Evolutionary conservation across 495 filamentous ascomycete species (phyloP), one percentile per base, ranked within the genome.

Genomic region (Achaetomiella virescens): DNA sequence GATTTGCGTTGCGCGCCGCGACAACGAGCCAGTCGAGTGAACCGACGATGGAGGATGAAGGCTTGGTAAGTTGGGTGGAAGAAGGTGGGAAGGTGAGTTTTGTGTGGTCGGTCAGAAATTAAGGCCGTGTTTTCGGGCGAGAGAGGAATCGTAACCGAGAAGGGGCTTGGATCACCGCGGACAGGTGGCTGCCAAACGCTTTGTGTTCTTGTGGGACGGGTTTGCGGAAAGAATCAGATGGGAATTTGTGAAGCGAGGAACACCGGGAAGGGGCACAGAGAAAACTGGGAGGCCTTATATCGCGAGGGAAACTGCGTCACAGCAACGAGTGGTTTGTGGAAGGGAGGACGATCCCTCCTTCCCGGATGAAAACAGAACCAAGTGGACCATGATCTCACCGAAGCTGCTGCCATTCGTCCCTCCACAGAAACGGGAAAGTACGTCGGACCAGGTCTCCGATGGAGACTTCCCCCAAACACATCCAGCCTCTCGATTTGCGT

Each of bases 331-430:
- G 11, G 1, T 14, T 57, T 44, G 54, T 57, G 47, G 24, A 21
- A 48, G 43, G 35, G 44, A 48, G 46, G 54, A 57, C 54, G 29
- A 57, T 57, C 47, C 25, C 38, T 44, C 54, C 29, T 50, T 57
- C 54, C 54, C 21, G 38, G 21, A n/a, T 29, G 29, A 15, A 36
- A 50, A 50, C 0, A 44, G 43, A 57, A 36, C 29, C 7, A 7
- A 44, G 46, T 37, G 54, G 54, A 5, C 29, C 46, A 49, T 42
- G 46, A 50, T 43, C 21, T 50, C 54, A 44, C 46, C 37, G 46
- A 35, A 31, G 10, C 51, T 54, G 52, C 22, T 37, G 52, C 36
- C 12, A 27, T 24, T 46, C 35, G 41, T 46, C 20, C 24, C 25
- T 21, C 53, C 45, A 41, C 53, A 43, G 43, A 33, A 48, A 22